Percentiles rank a stretch among this genome's conserved stretches.
These are phyloP conservation scores for Mycena latifolia DNA, from an alignment of 768 basidiomycete genomes.

Conservation along the genomic window DNA sequence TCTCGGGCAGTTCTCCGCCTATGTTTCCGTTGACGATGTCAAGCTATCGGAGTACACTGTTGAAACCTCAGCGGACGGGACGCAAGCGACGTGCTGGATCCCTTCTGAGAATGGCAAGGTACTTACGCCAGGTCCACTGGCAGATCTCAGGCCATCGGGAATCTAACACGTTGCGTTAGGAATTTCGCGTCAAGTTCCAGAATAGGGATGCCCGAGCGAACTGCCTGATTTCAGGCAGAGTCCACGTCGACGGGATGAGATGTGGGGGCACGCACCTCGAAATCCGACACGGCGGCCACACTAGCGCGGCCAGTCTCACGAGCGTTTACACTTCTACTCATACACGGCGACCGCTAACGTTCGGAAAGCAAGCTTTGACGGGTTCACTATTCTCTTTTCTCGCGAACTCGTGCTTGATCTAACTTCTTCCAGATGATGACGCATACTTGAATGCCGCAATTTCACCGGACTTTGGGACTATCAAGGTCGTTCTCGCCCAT, in stretches of 20 bases:
- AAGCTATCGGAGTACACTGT: constrained; percentile 14
- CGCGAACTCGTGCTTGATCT: no score
- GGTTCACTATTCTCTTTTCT: constrained; percentile 10
- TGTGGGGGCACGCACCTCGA: constrained; percentile 6
- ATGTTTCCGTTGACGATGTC: constrained; percentile 10
- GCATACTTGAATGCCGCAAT: constrained; percentile 16
- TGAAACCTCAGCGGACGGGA: constrained; percentile 23
- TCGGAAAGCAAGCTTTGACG: constrained; percentile 20
- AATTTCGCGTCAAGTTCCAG: constrained; percentile 7
- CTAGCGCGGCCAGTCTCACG: background rate
- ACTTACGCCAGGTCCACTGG: no score
- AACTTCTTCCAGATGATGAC: constrained; percentile 18
- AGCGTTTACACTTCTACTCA: constrained; percentile 9
- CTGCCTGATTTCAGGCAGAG: background rate
- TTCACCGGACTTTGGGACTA: constrained; percentile 23
- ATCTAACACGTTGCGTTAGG: background rate
- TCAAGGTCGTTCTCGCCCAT: constrained; percentile 1
- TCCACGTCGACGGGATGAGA: constrained; percentile 11
- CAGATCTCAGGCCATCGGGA: no score
- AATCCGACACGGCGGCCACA: no score
- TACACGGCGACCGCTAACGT: constrained; percentile 5
- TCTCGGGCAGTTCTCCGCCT: constrained; percentile 25
- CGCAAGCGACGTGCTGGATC: constrained; percentile 25
- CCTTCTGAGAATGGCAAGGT: constrained; percentile 24
- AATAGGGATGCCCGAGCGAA: background rate